Percentiles rank a stretch among this genome's conserved stretches.
These are phyloP conservation scores for Capillidium rhysosporum DNA, from an alignment of 371 early-diverging fungal species.

Conservation along the genomic window DNA sequence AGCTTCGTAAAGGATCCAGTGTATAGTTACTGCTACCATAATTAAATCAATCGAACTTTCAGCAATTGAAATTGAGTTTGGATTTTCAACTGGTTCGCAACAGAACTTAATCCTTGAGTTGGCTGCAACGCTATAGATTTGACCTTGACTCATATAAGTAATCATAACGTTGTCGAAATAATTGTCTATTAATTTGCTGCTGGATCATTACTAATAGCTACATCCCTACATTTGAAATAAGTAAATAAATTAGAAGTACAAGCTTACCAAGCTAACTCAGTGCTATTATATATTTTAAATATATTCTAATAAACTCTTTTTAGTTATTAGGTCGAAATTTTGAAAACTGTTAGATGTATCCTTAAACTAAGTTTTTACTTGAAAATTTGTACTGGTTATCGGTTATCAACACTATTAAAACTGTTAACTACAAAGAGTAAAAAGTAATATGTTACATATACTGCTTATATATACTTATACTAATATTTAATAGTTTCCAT, in stretches of 20 bases:
- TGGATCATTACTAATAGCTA: conserved; percentile 2
- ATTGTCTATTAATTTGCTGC: not conserved
- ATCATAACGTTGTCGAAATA: not conserved
- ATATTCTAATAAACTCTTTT: not conserved
- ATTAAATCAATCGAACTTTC: conserved; percentile 1
- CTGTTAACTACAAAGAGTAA: too few species aligned
- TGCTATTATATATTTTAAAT: not conserved
- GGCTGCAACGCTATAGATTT: not conserved
- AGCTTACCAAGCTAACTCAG: conserved; percentile 3
- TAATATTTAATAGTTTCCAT: too few species aligned
- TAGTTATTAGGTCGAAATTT: not conserved
- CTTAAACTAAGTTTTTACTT: not conserved
- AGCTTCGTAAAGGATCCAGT: not conserved
- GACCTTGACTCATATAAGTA: not conserved
- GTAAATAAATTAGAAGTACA: not conserved
- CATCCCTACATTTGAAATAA: not conserved
- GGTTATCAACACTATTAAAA: too few species aligned
- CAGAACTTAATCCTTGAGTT: not conserved
- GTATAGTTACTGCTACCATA: not conserved
- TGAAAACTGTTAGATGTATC: not conserved
- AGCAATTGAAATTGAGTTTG: not conserved
- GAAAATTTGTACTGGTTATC: not conserved
- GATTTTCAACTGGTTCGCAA: not conserved
- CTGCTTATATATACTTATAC: too few species aligned
- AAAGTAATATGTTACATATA: too few species aligned